Evolutionary conservation across 208 protist species (phyloP), one percentile per base, ranked within the genome.

Genomic region (Baffinella frigidus): DNA sequence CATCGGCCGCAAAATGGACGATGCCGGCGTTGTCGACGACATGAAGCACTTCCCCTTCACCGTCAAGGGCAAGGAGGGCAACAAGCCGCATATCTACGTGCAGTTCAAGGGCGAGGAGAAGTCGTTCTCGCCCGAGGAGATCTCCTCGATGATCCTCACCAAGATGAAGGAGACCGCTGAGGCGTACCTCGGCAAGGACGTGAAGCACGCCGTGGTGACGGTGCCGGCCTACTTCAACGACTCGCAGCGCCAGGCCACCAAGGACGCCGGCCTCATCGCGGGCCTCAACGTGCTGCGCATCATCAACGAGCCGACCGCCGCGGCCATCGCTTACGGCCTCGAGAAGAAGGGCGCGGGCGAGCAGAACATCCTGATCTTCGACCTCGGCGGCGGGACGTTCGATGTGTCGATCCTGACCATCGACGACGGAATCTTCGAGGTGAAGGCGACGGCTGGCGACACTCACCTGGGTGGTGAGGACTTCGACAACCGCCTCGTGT

Each of bases 221-320:
- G 97, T 98, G 27, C 97, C 97, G 17, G 97, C 98, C 62, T 99
- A 99, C 95, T 99, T 99, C 96, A 99, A 99, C 95, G 97, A 98
- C 93, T 94, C 96, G 17, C 97, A 98, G 94, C 92, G 97, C 68
- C 95, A 97, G 93, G 96, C 97, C 56, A 98, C 97, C 43, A 98
- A 97, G 93, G 97, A 98, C 92, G 97, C 97, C 50, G 97, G 96
- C 51, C 93, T 93, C 67, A 98, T 98, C 89, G 93, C 97, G 36
- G 97, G 97, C n/a, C 81, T 98, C 20, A 97, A 99, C 56, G 98
- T 99, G 41, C 93, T 99, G 74, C 97, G 99, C 94, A 99, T 99
- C 95, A 99, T 99, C 95, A 99, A 99, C 97, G 99, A 99, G 96
- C 99, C 99, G 43, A 99, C 99, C 38, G 98, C 99, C 0, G 98